Percentiles rank a stretch among this genome's conserved stretches.
Conservation (phyloP, 306 rosid genomes). For the Parietaria judaica region DNA sequence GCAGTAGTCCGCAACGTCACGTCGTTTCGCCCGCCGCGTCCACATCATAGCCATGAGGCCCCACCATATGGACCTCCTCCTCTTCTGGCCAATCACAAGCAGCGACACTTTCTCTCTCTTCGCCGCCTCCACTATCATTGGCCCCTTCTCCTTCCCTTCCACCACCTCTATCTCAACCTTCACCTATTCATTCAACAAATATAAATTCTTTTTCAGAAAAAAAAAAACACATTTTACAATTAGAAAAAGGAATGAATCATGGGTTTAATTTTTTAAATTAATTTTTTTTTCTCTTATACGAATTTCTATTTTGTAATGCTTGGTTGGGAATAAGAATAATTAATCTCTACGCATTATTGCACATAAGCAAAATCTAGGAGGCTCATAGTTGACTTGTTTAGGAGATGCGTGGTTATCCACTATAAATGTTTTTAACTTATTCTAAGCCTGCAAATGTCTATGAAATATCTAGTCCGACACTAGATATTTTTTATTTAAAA, state of each 20-base stretch:
- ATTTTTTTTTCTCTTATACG: no score
- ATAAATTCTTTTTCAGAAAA: not conserved
- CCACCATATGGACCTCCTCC: slow-evolving; percentile 44
- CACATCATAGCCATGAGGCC: slow-evolving; percentile 28
- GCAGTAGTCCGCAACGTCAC: slow-evolving; percentile 50
- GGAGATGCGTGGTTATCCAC: not conserved
- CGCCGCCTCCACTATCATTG: slow-evolving; percentile 64
- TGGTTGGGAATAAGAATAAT: slow-evolving; percentile 6
- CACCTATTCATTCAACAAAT: slow-evolving; percentile 29
- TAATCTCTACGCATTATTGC: not conserved
- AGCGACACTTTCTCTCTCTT: slow-evolving; percentile 53
- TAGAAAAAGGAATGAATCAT: no score
- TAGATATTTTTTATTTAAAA: no score
- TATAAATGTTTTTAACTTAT: no score
- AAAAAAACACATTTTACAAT: no score
- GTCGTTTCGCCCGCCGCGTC: slow-evolving; percentile 19
- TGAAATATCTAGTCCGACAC: no score
- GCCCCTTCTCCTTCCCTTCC: slow-evolving; percentile 64
- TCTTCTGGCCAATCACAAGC: slow-evolving; percentile 64
- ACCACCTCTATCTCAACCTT: slow-evolving; percentile 49
- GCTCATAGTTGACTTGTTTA: slow-evolving; percentile 2
- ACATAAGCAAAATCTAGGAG: slow-evolving; percentile 1
- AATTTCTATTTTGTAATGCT: not conserved
- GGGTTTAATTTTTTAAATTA: no score
- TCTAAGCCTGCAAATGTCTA: no score